These are phyloP conservation scores for Aegilops longissima DNA, from an alignment of 176 grass and related monocot species.

Conservation along the genomic window DNA sequence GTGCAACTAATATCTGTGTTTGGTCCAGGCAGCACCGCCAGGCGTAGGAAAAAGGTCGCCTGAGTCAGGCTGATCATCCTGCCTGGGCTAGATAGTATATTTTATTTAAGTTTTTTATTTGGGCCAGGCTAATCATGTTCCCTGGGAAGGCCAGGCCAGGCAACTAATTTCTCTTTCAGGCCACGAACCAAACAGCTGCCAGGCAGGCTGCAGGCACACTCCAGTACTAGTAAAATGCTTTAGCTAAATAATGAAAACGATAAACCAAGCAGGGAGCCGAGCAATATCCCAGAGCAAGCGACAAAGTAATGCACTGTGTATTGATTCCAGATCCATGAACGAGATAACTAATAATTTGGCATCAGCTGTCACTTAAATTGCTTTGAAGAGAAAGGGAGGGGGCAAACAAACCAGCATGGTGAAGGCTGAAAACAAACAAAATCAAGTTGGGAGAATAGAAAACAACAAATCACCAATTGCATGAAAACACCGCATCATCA, in stretches of 20 bases:
- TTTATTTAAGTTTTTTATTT: no score
- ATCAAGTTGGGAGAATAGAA: background rate
- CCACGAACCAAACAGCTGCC: no score
- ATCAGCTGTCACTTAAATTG: background rate
- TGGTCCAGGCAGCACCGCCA: no score
- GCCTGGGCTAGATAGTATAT: no score
- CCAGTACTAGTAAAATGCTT: background rate
- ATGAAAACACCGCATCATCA: background rate
- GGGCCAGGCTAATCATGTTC: no score
- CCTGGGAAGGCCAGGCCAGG: no score
- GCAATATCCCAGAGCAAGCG: background rate
- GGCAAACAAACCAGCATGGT: background rate
- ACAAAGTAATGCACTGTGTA: no score
- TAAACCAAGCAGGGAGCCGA: background rate
- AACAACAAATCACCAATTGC: background rate
- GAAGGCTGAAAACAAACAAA: background rate
- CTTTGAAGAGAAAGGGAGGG: background rate
- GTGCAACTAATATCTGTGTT: no score
- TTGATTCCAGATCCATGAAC: background rate
- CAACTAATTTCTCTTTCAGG: no score
- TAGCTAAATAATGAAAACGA: background rate
- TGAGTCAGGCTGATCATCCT: no score
- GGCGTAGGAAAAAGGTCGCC: no score
- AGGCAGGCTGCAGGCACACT: no score
- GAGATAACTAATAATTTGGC: background rate